Evolutionary conservation across 2,329 filamentous ascomycete species (phyloP), one percentile per base, ranked within the genome.

Genomic region (Calonectria hawksworthii): DNA sequence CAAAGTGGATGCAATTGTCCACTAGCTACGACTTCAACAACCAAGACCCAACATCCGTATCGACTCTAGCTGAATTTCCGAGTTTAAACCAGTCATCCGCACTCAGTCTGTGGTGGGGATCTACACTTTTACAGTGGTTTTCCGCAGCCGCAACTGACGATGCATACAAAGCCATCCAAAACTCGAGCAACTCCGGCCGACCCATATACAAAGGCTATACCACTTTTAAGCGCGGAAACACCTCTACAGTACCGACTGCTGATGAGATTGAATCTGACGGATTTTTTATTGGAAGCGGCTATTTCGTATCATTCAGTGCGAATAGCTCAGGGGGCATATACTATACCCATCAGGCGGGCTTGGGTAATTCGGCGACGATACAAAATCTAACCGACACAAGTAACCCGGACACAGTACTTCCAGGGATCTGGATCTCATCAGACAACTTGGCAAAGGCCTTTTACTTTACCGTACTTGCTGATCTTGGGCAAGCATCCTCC

Each of bases 31-130:
- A 69, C 28, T 61, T 23, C 21, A 59, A 50, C 52, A 47, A 47
- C 52, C 41, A 2, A 16, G 18, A 32, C 6, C 26, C 36, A 26
- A 10, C 13, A 41, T 50, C n/a, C 28, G 30, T 11, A 13, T 50
- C 38, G 21, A 16, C 36, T 50, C 21, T 47, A n/a, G 41, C 52
- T 23, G 14, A 32, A n/a, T 47, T 69, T 51, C 36, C 38, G 0
- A 38, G 67, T 30, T 21, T 36, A 7, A 61, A 63, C 18, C 7
- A 32, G 23, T 61, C 67, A 5, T 47, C 67, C 9, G 28, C 32
- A 13, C 50, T 54, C 34, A 69, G 67, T 28, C 38, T 69, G 26
- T 69, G 67, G 52, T 69, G 67, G 67, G 67, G 67, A 44, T 52
- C 59, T 18, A 61, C 67, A 4, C 34, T 69, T 10, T 11, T 63